Evolutionary conservation across 345 rosid genomes (phyloP).

Genomic region (Excoecaria cochinchinensis): DNA sequence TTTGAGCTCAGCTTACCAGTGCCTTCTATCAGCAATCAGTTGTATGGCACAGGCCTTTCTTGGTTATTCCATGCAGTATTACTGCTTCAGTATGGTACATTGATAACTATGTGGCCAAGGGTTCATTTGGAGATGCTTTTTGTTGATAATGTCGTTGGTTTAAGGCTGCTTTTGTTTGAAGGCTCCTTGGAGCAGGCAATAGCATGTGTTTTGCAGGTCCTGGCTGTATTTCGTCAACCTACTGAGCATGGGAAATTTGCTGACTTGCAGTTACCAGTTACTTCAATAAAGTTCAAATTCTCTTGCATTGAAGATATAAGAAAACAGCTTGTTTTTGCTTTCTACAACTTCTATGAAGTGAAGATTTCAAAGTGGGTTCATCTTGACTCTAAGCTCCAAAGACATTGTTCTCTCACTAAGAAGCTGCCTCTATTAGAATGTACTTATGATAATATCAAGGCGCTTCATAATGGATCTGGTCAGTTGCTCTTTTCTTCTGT

Average conservation of each 20-base stretch:
- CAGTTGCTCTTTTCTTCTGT: conserved; percentile 27
- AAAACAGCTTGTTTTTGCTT: conserved; percentile 65
- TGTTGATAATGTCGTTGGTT: conserved; percentile 66
- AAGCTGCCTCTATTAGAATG: conserved; percentile 67
- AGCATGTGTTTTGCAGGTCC: conserved; percentile 53
- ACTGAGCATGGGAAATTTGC: conserved; percentile 43
- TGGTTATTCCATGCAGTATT: conserved; percentile 44
- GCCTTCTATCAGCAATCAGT: conserved; percentile 35
- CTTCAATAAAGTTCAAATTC: conserved; percentile 70
- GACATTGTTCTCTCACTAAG: conserved; percentile 49
- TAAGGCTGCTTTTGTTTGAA: conserved; percentile 71
- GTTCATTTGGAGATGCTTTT: conserved; percentile 87
- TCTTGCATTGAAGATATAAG: conserved; percentile 47
- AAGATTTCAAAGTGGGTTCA: conserved; percentile 58
- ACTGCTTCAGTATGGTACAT: conserved; percentile 56
- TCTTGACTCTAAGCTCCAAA: conserved; percentile 54
- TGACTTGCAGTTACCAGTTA: conserved; percentile 57
- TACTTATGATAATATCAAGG: conserved; percentile 55
- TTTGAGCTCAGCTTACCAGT: conserved; percentile 38
- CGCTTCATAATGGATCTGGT: conserved; percentile 51
- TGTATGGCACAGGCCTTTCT: conserved; percentile 34
- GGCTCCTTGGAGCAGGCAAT: conserved; percentile 75
- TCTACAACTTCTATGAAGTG: conserved; percentile 54
- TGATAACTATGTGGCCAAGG: conserved; percentile 61
- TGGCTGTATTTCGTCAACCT: conserved; percentile 48